phyloP scores from a whole-genome alignment of 176 grass and related monocot species.

The Phragmites australis region DNA sequence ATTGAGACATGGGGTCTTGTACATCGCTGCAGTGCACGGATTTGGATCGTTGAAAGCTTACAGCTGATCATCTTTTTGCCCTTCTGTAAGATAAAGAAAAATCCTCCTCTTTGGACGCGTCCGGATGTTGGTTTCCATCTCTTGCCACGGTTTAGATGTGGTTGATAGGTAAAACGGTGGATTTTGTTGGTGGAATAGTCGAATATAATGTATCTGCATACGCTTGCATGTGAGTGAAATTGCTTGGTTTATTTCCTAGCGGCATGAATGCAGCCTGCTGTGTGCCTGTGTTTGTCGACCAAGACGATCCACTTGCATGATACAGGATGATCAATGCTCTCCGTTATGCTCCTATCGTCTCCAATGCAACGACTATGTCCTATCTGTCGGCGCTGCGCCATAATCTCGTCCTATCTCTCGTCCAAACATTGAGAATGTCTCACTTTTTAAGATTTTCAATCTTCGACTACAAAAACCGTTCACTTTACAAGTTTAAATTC shows the following conservation, averaged over 20 bases:
- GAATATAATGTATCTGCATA: slow-evolving; percentile 13
- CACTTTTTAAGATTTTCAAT: no score
- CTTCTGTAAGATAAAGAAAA: slow-evolving; percentile 40
- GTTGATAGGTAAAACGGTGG: slow-evolving; percentile 8
- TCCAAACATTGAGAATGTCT: no score
- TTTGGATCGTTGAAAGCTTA: slow-evolving; percentile 22
- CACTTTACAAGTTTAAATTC: no score
- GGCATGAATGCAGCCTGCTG: neutral
- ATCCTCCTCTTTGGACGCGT: neutral
- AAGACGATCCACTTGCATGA: no score
- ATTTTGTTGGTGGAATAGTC: slow-evolving; percentile 22
- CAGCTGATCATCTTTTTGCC: slow-evolving; percentile 27
- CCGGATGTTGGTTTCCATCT: slow-evolving; percentile 3
- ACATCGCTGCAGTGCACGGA: slow-evolving; percentile 22
- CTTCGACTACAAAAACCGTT: no score
- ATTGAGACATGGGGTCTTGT: slow-evolving; percentile 24
- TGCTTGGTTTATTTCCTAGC: neutral
- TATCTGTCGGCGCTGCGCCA: no score
- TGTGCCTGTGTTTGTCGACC: neutral
- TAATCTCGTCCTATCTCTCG: no score
- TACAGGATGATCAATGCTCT: no score
- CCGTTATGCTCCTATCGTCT: no score
- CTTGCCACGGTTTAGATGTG: slow-evolving; percentile 36
- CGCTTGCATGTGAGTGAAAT: neutral
- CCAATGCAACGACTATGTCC: neutral